phyloP scores from a whole-genome alignment of 768 basidiomycete genomes.

The Termitomyces sp. region DNA sequence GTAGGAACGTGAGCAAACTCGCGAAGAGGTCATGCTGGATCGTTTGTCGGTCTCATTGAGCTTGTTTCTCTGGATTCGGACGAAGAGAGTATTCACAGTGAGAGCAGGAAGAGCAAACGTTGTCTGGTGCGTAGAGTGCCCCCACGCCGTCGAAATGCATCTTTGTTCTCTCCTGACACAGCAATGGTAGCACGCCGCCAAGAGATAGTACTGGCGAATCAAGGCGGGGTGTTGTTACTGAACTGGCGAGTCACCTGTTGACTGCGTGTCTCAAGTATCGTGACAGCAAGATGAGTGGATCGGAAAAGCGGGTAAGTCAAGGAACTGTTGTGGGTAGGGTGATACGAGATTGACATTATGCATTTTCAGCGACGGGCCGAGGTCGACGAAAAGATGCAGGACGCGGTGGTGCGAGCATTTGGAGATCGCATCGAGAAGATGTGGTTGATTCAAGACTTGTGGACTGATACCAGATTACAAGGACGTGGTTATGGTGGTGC shows the following conservation, averaged over 20 bases:
- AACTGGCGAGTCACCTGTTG: background rate
- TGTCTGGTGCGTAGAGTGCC: conserved; percentile 14
- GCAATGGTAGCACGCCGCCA: background rate
- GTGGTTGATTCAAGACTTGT: conserved; percentile 22
- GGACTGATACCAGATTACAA: conserved; percentile 21
- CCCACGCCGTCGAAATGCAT: background rate
- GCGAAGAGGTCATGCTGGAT: background rate
- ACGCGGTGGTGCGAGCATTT: conserved; percentile 16
- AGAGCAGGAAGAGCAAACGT: conserved; percentile 17
- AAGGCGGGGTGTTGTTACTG: background rate
- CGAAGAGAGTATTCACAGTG: conserved; percentile 18
- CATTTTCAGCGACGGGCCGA: conserved; percentile 15
- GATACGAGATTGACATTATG: background rate
- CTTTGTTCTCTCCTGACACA: background rate
- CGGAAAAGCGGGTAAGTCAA: conserved; percentile 2
- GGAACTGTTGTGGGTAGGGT: too few relatives aligned
- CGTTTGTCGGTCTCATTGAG: background rate
- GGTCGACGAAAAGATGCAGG: conserved; percentile 15
- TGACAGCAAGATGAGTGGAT: background rate
- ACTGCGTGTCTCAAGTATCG: background rate
- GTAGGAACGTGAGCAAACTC: conserved; percentile 5
- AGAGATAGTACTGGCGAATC: background rate
- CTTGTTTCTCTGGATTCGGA: conserved; percentile 14
- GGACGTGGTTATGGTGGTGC: conserved; percentile 24
- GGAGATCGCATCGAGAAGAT: conserved; percentile 21